A percentile compares a stretch with the other conserved stretches of the same genome.
phyloP scores from a whole-genome alignment of 257 asterid species.

The Jacaranda copaia region DNA sequence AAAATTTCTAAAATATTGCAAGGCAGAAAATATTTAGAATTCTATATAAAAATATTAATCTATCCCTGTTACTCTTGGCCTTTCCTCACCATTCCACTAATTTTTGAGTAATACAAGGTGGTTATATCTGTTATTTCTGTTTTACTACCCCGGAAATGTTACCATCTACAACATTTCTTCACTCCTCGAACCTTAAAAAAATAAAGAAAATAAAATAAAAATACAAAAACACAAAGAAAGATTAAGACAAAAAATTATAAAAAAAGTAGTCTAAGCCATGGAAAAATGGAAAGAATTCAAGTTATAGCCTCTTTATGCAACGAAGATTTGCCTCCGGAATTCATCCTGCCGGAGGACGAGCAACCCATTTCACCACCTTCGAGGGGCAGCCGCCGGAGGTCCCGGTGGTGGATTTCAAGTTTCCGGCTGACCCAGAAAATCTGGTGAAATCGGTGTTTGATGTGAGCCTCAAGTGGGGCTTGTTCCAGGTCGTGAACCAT shows the following conservation, averaged over 20 bases:
- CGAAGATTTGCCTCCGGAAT: constrained; percentile 49
- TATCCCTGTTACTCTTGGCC: not conserved
- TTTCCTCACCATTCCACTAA: not conserved
- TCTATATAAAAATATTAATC: not conserved
- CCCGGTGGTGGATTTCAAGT: constrained; percentile 54
- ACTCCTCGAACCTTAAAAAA: not conserved
- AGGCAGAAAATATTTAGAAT: not conserved
- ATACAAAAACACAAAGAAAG: not conserved
- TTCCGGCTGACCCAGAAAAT: not conserved
- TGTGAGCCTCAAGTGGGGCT: constrained; percentile 50
- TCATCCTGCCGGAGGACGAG: constrained; percentile 53
- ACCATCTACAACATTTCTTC: not conserved
- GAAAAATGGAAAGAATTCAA: constrained; percentile 35
- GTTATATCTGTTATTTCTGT: constrained; percentile 30
- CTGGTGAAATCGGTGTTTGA: constrained; percentile 33
- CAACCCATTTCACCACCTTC: constrained; percentile 55
- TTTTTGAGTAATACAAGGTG: not conserved
- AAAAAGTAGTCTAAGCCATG: too few relatives aligned
- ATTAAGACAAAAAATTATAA: not conserved
- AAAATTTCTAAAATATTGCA: not conserved
- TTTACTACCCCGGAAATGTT: not conserved
- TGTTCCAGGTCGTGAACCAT: constrained; percentile 59
- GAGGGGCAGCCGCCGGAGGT: constrained; percentile 37
- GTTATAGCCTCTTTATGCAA: constrained; percentile 31
- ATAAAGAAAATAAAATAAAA: not conserved